A percentile compares a stretch with the other conserved stretches of the same genome.
These are phyloP conservation scores for Aquilaria sinensis DNA, from an alignment of 345 rosid genomes.

Conservation along the genomic window DNA sequence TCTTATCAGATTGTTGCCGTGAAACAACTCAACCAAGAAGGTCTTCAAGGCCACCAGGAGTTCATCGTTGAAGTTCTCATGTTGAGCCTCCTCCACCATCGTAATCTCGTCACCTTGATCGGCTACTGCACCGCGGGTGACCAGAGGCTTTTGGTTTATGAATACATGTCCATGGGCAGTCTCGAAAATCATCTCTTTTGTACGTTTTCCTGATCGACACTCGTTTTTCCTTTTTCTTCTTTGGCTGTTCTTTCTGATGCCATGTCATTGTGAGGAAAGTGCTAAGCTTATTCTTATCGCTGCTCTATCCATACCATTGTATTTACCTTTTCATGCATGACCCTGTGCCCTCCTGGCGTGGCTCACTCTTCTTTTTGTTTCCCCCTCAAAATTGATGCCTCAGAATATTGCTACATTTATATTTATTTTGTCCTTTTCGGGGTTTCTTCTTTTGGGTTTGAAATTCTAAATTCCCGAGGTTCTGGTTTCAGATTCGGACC, in stretches of 20 bases:
- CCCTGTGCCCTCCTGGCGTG: too few species aligned
- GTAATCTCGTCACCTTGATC: conserved; percentile 75
- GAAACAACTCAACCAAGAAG: conserved; percentile 83
- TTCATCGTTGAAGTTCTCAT: conserved; percentile 96
- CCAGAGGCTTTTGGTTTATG: conserved; percentile 92
- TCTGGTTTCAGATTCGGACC: conserved; percentile 43
- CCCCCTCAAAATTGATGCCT: background rate
- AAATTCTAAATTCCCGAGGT: background rate
- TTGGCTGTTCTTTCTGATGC: background rate
- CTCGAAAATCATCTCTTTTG: conserved; percentile 95
- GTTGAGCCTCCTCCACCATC: conserved; percentile 88
- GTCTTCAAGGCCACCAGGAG: conserved; percentile 86
- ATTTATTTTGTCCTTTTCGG: too few species aligned
- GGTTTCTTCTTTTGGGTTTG: too few species aligned
- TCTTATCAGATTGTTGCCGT: conserved; percentile 78
- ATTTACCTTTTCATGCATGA: background rate
- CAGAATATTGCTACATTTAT: background rate
- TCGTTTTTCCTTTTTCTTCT: background rate
- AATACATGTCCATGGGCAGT: conserved; percentile 94
- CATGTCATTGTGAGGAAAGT: background rate
- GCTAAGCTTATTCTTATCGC: background rate
- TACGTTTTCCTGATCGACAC: conserved; percentile 20
- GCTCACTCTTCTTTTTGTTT: background rate
- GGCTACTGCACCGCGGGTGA: conserved; percentile 97
- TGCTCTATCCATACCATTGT: background rate